Evolutionary conservation across 805 yeast species (phyloP).

Genomic region (Myxozyma lipomycoides): DNA sequence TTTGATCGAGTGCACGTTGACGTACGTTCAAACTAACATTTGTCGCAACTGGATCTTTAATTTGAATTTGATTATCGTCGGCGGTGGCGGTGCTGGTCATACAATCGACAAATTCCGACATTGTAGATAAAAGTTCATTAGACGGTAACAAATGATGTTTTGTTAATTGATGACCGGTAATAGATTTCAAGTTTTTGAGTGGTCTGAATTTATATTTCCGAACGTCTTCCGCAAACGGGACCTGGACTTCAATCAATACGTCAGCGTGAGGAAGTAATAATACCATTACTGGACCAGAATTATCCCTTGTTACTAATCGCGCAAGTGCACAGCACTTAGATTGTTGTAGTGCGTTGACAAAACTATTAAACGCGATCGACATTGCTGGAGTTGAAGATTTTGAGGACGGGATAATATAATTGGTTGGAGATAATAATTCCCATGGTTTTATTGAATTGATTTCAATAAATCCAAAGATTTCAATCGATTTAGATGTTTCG

Average conservation of each 20-base stretch:
- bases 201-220: conserved; percentile 48
- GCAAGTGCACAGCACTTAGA: conserved; percentile 53
- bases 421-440: conserved; percentile 57
- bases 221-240: conserved; percentile 77
- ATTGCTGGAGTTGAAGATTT: conserved; percentile 41
- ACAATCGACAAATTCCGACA: conserved; percentile 45
- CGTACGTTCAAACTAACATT: conserved; percentile 29
- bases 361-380: conserved; percentile 40
- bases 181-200: conserved; percentile 37
- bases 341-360: conserved; percentile 53
- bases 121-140: conserved; percentile 40
- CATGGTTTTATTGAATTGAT: conserved; percentile 38
- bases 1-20: conserved; percentile 37
- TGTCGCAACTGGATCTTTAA: conserved; percentile 34
- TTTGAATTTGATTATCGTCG: conserved; percentile 30
- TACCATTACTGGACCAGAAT: conserved; percentile 43
- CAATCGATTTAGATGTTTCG: conserved; percentile 51
- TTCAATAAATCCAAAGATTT: conserved; percentile 58
- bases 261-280: conserved; percentile 31
- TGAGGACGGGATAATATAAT: conserved; percentile 47
- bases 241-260: conserved; percentile 45
- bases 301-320: conserved; percentile 53
- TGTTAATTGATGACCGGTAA: conserved; percentile 36
- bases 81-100: conserved; percentile 43
- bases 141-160: conserved; percentile 38